Percentiles rank a stretch among this genome's conserved stretches.
phyloP scores from a whole-genome alignment of 345 rosid species.

The Leavenworthia alabamica region DNA sequence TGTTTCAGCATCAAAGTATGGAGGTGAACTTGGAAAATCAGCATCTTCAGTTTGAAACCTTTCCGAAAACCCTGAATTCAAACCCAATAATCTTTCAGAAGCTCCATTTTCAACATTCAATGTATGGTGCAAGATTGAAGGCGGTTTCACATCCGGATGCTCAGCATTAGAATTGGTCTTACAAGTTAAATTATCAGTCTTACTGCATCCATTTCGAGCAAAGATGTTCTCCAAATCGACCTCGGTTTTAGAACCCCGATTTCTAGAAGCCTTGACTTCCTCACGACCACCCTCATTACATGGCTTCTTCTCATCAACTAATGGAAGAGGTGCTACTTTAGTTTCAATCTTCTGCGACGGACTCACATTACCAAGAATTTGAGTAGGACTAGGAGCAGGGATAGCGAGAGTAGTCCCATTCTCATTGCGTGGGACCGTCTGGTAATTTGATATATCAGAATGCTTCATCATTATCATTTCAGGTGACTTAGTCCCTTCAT shows the following conservation, averaged over 20 bases:
- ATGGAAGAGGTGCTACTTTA: conserved; percentile 19
- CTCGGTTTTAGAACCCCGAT: conserved; percentile 26
- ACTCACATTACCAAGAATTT: neutral
- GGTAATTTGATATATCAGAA: conserved; percentile 44
- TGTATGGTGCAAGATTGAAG: conserved; percentile 27
- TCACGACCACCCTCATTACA: conserved; percentile 17
- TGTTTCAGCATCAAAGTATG: conserved; percentile 58
- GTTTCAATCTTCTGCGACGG: conserved; percentile 11
- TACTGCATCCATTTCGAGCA: conserved; percentile 25
- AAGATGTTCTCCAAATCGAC: conserved; percentile 3
- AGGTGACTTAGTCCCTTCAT: conserved; percentile 27
- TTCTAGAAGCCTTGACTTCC: conserved; percentile 25
- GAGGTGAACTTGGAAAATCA: conserved; percentile 44
- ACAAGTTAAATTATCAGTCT: conserved; percentile 6
- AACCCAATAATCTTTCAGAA: conserved; percentile 25
- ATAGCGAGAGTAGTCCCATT: conserved; percentile 28
- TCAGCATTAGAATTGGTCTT: conserved; percentile 32
- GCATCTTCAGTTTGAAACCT: conserved; percentile 35
- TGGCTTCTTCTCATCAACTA: conserved; percentile 30
- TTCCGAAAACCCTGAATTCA: conserved; percentile 30
- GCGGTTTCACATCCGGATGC: conserved; percentile 28
- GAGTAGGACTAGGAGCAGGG: conserved; percentile 15
- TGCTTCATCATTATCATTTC: conserved; percentile 48
- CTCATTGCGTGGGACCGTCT: conserved; percentile 33
- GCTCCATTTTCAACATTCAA: conserved; percentile 17